phyloP scores from a whole-genome alignment of 2,329 filamentous ascomycete species.

The Geoglossum cookeanum region DNA sequence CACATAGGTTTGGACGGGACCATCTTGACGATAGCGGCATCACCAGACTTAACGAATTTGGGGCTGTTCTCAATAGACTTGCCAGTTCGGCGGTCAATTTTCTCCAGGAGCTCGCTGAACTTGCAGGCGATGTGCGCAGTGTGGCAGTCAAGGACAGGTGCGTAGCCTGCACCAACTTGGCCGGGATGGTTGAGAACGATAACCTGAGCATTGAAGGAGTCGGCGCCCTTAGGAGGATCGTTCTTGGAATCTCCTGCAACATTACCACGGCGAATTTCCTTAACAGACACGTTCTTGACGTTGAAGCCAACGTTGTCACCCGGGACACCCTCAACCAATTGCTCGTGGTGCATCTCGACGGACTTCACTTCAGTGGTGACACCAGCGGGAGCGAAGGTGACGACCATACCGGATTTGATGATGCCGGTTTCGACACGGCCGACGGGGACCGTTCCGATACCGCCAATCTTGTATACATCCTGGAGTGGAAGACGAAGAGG shows the following conservation, averaged over 20 bases:
- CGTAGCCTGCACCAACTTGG: conserved; percentile 98
- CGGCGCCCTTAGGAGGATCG: conserved; percentile 76
- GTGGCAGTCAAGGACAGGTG: conserved; percentile 98
- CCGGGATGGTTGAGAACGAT: conserved; percentile 99
- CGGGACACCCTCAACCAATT: conserved; percentile 83
- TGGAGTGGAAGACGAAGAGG: conserved; percentile 99
- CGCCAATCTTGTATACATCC: conserved; percentile 99
- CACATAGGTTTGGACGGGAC: conserved; percentile 99
- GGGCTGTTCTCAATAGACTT: conserved; percentile 81
- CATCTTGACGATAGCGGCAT: conserved; percentile 99
- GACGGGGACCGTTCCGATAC: conserved; percentile 99
- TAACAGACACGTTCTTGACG: conserved; percentile 99
- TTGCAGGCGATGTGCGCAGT: conserved; percentile 99
- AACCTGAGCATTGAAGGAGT: conserved; percentile 98
- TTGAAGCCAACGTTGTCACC: conserved; percentile 99
- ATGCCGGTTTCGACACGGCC: conserved; percentile 99
- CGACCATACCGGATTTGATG: conserved; percentile 79
- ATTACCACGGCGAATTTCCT: conserved; percentile 99
- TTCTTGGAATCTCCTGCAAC: conserved; percentile 99
- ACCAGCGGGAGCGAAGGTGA: conserved; percentile 95
- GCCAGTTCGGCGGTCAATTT: conserved; percentile 99
- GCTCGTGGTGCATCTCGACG: conserved; percentile 99
- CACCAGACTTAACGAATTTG: conserved; percentile 99
- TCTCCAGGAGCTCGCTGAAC: conserved; percentile 97
- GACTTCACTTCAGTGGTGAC: conserved; percentile 99